A percentile compares a stretch with the other conserved stretches of the same genome.
Evolutionary conservation across 2,329 filamentous ascomycete genomes (phyloP).

Genomic region (Cytospora piceicola): DNA sequence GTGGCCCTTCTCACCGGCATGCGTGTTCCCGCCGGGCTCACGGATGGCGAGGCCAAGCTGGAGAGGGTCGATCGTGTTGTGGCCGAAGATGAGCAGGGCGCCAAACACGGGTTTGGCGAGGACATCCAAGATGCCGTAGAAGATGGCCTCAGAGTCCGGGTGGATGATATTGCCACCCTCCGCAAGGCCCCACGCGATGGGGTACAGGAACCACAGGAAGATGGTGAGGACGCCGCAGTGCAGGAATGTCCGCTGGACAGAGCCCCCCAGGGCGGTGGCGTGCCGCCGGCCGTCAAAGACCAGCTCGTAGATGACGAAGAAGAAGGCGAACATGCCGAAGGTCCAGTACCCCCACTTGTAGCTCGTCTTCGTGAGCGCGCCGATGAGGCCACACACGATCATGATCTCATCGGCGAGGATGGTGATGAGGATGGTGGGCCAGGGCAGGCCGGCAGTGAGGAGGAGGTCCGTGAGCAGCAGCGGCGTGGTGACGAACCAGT

Average conservation of each 20-base stretch:
- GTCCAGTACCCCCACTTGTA: constrained; percentile 73
- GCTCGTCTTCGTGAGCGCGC: constrained; percentile 61
- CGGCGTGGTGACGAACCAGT: constrained; percentile 67
- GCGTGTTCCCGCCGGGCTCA: constrained; percentile 27
- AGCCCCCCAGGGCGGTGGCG: constrained; percentile 56
- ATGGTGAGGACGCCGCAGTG: constrained; percentile 62
- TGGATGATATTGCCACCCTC: constrained; percentile 70
- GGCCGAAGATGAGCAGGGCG: constrained; percentile 62
- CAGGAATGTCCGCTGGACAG: constrained; percentile 58
- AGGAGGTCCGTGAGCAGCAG: constrained; percentile 65
- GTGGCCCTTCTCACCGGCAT: constrained; percentile 9
- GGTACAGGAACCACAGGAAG: constrained; percentile 67
- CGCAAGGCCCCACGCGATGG: constrained; percentile 64
- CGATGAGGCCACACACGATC: constrained; percentile 69
- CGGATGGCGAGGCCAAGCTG: constrained; percentile 55
- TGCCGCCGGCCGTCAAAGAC: constrained; percentile 59
- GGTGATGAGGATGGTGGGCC: constrained; percentile 64
- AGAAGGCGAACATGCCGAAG: constrained; percentile 58
- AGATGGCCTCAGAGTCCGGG: constrained; percentile 68
- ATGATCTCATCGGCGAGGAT: constrained; percentile 68
- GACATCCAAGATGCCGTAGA: constrained; percentile 70
- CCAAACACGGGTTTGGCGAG: constrained; percentile 68
- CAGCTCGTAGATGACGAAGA: constrained; percentile 65
- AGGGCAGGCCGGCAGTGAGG: constrained; percentile 66
- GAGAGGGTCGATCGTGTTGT: constrained; percentile 63